Percentiles rank a stretch among this genome's conserved stretches.
Evolutionary conservation across 352 stramenopile genomes (phyloP).

Genomic region (Phytophthora hybrid): DNA sequence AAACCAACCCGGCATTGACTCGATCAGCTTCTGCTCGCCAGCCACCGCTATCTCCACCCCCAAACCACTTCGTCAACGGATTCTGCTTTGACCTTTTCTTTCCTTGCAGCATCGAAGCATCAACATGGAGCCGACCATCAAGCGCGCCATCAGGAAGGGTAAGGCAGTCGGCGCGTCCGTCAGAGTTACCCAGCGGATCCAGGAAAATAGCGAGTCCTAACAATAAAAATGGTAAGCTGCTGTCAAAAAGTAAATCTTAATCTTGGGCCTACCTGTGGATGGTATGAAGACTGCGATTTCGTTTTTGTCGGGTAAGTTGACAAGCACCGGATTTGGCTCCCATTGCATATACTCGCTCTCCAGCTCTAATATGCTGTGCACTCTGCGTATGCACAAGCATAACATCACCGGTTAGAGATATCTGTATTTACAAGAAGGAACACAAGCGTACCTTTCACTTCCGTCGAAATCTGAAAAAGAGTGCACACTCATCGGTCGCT

Average conservation of each 20-base stretch:
- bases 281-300: constrained; percentile 71
- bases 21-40: constrained; percentile 35
- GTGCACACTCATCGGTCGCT: constrained; percentile 62
- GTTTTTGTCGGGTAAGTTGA: constrained; percentile 49
- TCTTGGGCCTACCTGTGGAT: constrained; percentile 44
- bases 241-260: neutral
- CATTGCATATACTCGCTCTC: constrained; percentile 77
- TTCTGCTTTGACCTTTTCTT: constrained; percentile 42
- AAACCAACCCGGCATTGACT: constrained; percentile 43
- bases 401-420: neutral
- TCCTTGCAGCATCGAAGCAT: constrained; percentile 6
- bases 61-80: constrained; percentile 65
- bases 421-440: neutral
- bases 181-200: constrained; percentile 42
- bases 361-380: constrained; percentile 65
- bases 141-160: constrained; percentile 63
- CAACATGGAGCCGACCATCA: constrained; percentile 53
- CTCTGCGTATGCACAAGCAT: constrained; percentile 23
- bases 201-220: constrained; percentile 60
- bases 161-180: constrained; percentile 61
- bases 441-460: constrained; percentile 38
- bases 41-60: constrained; percentile 16
- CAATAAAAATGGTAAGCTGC: neutral
- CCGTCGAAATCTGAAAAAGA: constrained; percentile 66
- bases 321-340: constrained; percentile 58